These are phyloP conservation scores for Allomyces arbusculus DNA, from an alignment of 192 early-diverging fungal species.

Conservation along the genomic window DNA sequence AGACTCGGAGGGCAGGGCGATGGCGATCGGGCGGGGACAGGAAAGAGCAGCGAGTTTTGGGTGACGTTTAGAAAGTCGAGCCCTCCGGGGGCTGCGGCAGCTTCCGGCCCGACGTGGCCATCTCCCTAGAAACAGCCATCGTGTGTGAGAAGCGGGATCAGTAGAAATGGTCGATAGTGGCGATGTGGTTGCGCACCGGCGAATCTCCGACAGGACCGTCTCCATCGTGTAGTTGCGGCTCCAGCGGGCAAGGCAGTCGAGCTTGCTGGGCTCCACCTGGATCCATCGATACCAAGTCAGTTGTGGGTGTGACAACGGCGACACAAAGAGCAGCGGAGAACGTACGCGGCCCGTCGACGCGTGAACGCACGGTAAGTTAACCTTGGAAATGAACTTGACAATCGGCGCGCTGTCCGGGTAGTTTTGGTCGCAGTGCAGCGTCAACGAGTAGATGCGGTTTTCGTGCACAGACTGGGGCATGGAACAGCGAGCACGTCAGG, in stretches of 20 bases:
- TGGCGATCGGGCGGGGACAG: too few species aligned
- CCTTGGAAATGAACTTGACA: conserved; percentile 56
- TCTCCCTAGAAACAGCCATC: conserved; percentile 35
- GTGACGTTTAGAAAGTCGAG: conserved; percentile 20
- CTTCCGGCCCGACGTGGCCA: conserved; percentile 66
- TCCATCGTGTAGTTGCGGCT: conserved; percentile 55
- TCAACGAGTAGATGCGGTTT: conserved; percentile 83
- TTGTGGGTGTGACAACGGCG: background rate
- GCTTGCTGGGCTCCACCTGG: conserved; percentile 40
- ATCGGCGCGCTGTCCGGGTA: conserved; percentile 70
- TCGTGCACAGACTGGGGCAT: conserved; percentile 63
- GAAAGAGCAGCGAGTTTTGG: too few species aligned
- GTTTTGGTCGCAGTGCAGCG: conserved; percentile 56
- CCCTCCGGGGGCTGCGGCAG: conserved; percentile 78
- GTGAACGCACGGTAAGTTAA: conserved; percentile 77
- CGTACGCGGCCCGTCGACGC: conserved; percentile 52
- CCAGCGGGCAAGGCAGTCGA: conserved; percentile 68
- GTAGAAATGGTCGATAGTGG: background rate
- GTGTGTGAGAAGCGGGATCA: background rate
- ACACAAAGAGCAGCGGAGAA: background rate
- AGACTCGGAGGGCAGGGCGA: too few species aligned
- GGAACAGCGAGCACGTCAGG: conserved; percentile 4
- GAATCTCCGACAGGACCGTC: conserved; percentile 59
- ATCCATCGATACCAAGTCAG: background rate
- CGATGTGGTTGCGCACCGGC: conserved; percentile 28